phyloP scores from a whole-genome alignment of 2,329 filamentous ascomycete genomes.

The Paecilomyces dactylethromorphus region DNA sequence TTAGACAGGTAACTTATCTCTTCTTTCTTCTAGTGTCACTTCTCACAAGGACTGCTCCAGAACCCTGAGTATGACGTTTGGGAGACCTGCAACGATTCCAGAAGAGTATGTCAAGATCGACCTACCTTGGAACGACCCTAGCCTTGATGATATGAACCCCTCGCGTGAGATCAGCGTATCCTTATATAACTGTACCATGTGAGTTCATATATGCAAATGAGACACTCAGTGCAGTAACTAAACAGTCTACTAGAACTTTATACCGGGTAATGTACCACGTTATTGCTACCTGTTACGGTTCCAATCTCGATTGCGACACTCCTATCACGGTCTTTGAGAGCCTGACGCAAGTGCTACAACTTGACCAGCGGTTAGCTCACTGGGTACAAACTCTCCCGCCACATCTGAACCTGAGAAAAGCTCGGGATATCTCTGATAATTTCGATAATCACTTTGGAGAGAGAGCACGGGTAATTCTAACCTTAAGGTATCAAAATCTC shows the following conservation, averaged over 20 bases:
- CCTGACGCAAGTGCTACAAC: conserved; percentile 26
- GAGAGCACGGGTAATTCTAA: conserved; percentile 37
- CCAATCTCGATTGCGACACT: conserved; percentile 35
- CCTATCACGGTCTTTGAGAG: conserved; percentile 16
- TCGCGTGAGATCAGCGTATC: conserved; percentile 4
- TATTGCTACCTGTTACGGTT: conserved; percentile 37
- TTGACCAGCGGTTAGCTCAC: background rate
- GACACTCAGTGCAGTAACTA: background rate
- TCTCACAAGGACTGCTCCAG: conserved; percentile 11
- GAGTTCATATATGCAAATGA: background rate
- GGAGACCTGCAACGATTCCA: conserved; percentile 41
- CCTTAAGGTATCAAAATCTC: conserved; percentile 35
- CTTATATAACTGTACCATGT: conserved; percentile 21
- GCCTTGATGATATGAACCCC: background rate
- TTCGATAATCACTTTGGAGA: background rate
- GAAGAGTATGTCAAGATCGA: conserved; percentile 37
- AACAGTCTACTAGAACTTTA: conserved; percentile 12
- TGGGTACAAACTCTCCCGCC: background rate
- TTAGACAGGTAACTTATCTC: conserved; percentile 32
- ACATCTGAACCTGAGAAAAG: background rate
- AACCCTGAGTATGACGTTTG: conserved; percentile 47
- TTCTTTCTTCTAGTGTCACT: background rate
- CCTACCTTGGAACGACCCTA: conserved; percentile 18
- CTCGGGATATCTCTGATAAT: background rate
- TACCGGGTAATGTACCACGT: conserved; percentile 25